Evolutionary conservation across 1,284 basidiomycete genomes (phyloP).

Genomic region (Stygiomarasmius scandens): DNA sequence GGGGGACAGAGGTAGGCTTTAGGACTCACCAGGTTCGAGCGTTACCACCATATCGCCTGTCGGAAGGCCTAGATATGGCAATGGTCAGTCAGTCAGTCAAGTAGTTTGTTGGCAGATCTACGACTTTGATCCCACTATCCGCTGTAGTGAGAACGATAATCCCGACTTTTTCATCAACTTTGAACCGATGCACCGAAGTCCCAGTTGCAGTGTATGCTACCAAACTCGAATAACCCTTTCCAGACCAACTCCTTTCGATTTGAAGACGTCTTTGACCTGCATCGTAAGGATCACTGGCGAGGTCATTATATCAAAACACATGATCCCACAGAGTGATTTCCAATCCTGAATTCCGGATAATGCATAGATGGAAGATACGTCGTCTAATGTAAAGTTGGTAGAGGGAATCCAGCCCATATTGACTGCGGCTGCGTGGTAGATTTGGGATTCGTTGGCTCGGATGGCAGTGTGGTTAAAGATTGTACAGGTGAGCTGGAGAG

Average conservation of each 20-base stretch:
- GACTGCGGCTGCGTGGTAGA: constrained; percentile 57
- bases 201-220: constrained; percentile 36
- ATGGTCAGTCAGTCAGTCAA: no score
- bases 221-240: constrained; percentile 42
- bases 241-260: constrained; percentile 60
- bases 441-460: constrained; percentile 41
- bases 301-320: neutral
- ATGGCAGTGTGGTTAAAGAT: constrained; percentile 50
- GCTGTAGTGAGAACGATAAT: constrained; percentile 59
- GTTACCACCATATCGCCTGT: constrained; percentile 8
- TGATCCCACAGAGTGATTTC: constrained; percentile 57
- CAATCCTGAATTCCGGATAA: constrained; percentile 42
- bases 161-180: constrained; percentile 63
- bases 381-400: constrained; percentile 28
- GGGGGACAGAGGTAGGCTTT: no score
- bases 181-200: constrained; percentile 64
- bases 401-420: constrained; percentile 48
- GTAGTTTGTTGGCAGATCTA: constrained; percentile 50
- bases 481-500: constrained; percentile 39
- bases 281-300: constrained; percentile 12
- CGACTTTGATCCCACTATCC: constrained; percentile 50
- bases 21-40: constrained; percentile 4
- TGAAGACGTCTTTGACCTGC: constrained; percentile 49
- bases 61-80: constrained; percentile 1
- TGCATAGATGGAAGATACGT: constrained; percentile 32